These are phyloP conservation scores for Microdochium trichocladiopsis DNA, from an alignment of 2,329 filamentous ascomycete genomes.

Conservation along the genomic window DNA sequence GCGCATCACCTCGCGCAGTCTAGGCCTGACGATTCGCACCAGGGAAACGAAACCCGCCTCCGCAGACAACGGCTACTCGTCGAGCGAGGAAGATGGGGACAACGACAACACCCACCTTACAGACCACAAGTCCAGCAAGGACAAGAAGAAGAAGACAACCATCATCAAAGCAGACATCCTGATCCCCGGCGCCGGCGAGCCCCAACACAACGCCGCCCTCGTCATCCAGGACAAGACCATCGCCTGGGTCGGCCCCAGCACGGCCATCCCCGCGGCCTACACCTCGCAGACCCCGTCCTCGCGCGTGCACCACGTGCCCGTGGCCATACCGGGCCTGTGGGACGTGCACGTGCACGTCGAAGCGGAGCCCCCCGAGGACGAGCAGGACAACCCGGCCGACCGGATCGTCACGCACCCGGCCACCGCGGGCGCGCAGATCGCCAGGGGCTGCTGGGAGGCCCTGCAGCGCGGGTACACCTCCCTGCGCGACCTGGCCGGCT, in stretches of 20 bases:
- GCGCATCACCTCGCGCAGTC: background rate
- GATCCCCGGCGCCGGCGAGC: constrained; percentile 29
- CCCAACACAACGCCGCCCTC: constrained; percentile 22
- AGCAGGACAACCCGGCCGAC: constrained; percentile 6
- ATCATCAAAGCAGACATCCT: constrained; percentile 24
- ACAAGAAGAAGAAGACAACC: constrained; percentile 20
- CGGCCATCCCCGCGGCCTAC: constrained; percentile 19
- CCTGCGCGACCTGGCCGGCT: constrained; percentile 23
- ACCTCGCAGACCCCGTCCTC: constrained; percentile 12
- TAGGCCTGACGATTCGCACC: background rate
- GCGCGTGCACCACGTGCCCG: constrained; percentile 16
- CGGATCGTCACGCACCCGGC: constrained; percentile 21
- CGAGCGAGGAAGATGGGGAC: background rate
- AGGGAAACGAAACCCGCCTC: background rate
- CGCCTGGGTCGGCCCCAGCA: constrained; percentile 26
- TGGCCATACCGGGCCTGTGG: constrained; percentile 26
- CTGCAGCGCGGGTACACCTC: constrained; percentile 29
- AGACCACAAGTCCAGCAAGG: background rate
- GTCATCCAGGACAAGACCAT: constrained; percentile 28
- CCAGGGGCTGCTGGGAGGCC: constrained; percentile 26
- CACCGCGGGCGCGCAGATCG: constrained; percentile 20
- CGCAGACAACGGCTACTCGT: background rate
- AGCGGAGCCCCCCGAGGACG: constrained; percentile 5
- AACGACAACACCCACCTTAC: background rate
- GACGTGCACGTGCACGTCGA: constrained; percentile 25